These are phyloP conservation scores for Paxillus involutus DNA, from an alignment of 768 basidiomycete species.

Conservation along the genomic window DNA sequence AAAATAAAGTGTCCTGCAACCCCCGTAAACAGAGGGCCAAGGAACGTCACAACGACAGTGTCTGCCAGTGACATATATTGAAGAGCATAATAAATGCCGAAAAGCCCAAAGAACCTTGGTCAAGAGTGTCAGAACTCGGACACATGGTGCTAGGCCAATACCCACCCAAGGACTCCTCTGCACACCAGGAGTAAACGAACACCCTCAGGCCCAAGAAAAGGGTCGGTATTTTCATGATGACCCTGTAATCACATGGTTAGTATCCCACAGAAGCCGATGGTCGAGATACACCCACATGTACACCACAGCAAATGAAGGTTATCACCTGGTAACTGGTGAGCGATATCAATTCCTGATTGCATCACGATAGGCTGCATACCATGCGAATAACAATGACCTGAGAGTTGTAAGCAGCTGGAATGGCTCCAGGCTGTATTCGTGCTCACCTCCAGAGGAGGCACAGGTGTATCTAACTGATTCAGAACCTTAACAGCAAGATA, in stretches of 20 bases:
- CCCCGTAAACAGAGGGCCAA: slow-evolving; percentile 65
- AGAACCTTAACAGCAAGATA: slow-evolving; percentile 63
- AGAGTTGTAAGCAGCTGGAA: not conserved
- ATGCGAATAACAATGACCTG: slow-evolving; percentile 60
- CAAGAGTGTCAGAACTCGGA: too few species aligned
- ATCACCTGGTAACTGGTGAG: slow-evolving; percentile 37
- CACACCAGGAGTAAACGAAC: too few species aligned
- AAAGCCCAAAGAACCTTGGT: too few species aligned
- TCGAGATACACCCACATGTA: slow-evolving; percentile 49
- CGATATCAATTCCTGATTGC: not conserved
- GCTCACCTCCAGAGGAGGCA: slow-evolving; percentile 55
- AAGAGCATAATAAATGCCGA: slow-evolving; percentile 44
- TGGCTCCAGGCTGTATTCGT: not conserved
- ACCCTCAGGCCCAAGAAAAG: too few species aligned
- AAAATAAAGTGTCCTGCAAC: slow-evolving; percentile 61
- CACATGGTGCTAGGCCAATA: too few species aligned
- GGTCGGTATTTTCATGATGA: too few species aligned
- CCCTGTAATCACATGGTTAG: too few species aligned
- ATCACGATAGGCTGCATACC: slow-evolving; percentile 34
- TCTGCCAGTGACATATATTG: slow-evolving; percentile 64
- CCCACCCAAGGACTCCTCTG: too few species aligned
- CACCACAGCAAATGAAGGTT: slow-evolving; percentile 45
- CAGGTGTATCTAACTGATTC: slow-evolving; percentile 55
- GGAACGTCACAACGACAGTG: slow-evolving; percentile 73
- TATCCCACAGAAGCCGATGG: slow-evolving; percentile 40